These are phyloP conservation scores for Komagataella pastoris DNA, from an alignment of 805 yeast species.

Conservation along the genomic window DNA sequence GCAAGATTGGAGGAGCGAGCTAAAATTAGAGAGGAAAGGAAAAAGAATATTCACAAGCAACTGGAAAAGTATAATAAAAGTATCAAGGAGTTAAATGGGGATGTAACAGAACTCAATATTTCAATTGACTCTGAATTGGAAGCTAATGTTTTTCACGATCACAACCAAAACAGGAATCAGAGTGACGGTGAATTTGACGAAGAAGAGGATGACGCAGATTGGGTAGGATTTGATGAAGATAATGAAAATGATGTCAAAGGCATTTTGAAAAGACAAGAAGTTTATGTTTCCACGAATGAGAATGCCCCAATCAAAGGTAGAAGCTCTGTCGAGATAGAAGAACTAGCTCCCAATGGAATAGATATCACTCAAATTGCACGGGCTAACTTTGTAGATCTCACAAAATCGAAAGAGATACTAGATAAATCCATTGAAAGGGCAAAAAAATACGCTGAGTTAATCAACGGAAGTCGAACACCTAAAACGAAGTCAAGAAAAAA, in stretches of 20 bases:
- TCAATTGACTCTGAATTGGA: constrained; percentile 8
- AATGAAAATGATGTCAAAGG: constrained; percentile 16
- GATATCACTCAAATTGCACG: constrained; percentile 32
- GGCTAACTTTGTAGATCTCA: constrained; percentile 59
- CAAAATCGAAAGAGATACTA: constrained; percentile 53
- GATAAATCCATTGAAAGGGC: constrained; percentile 70
- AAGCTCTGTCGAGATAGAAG: constrained; percentile 43
- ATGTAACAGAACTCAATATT: background rate
- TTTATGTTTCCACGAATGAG: constrained; percentile 21
- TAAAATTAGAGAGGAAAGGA: constrained; percentile 55
- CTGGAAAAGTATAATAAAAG: constrained; percentile 38
- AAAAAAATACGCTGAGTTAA: constrained; percentile 62
- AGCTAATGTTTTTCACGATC: constrained; percentile 9
- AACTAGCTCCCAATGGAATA: constrained; percentile 32
- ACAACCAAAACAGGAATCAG: constrained; percentile 12
- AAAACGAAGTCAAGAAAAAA: constrained; percentile 44
- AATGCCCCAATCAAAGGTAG: constrained; percentile 26
- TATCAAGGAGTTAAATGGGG: constrained; percentile 1
- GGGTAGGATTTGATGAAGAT: constrained; percentile 27
- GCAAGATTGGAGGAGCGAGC: constrained; percentile 68
- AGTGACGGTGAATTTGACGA: constrained; percentile 12
- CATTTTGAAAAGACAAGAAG: constrained; percentile 31
- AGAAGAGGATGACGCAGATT: constrained; percentile 14
- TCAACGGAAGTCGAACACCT: constrained; percentile 20
- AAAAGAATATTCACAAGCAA: constrained; percentile 50